Evolutionary conservation across 202 grass and related monocot genomes (phyloP), one percentile per base, ranked within the genome.

Genomic region (Musa balbisiana): DNA sequence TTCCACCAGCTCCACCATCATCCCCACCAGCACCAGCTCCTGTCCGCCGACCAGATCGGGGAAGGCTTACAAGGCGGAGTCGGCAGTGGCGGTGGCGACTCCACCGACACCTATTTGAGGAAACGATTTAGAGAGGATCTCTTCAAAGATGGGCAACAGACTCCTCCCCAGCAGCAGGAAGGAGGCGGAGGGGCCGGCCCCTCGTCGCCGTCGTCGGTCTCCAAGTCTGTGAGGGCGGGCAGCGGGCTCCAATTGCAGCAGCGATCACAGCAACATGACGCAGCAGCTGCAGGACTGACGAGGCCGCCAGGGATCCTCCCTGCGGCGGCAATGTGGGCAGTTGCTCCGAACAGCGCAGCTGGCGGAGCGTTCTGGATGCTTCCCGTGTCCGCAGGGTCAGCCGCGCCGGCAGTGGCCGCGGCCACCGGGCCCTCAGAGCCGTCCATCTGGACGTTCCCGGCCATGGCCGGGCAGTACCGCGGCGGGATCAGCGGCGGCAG

Each of bases 331-430:
- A 94, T 98, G 95, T 98, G 95, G 95, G 82, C 92, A 14, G 82
- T 89, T 16, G 84, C 93, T 8, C 91, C 91, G 62, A 82, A 82
- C 71, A 91, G 79, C 11, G 79, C 83, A 0, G 82, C 91, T 0
- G 84, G 87, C 0, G 95, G 95, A 11, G 81, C 88, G 11, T 98
- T 98, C 75, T 98, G 95, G 95, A 98, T 98, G 95, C 83, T 98
- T 25, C 95, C 95, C 0, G 89, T 98, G 22, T 87, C 95, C 8
- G 53, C 89, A 3, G 83, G 82, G 67, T 56, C 84, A 0, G 68
- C 85, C 0, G 56, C 75, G 0, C 55, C 78, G 0, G 50, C 81
- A 2, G 77, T 55, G 0, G 84, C 90, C 27, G 84, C 85, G 9
- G 33, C 75, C 17, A 21, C 23, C 23, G 52, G 63, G 1, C 12